These are phyloP conservation scores for Aspergillus sp. DNA, from an alignment of 2,329 filamentous ascomycete genomes.

Conservation along the genomic window DNA sequence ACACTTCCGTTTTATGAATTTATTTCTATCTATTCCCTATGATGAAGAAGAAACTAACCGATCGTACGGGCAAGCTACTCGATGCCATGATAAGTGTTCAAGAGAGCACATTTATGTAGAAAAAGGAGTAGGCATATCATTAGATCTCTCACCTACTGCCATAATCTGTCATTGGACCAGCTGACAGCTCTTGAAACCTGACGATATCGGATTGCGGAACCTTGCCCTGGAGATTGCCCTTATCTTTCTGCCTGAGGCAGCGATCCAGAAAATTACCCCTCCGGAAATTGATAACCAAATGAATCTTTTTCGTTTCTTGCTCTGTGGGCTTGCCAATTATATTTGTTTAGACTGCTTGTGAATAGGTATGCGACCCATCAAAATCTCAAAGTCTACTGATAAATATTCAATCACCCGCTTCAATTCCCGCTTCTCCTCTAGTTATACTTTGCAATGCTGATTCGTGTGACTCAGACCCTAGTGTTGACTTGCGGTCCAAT, in stretches of 20 bases:
- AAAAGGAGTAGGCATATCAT: not conserved
- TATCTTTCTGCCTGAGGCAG: conserved; percentile 28
- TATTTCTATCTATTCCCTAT: not conserved
- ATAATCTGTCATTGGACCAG: too few species aligned
- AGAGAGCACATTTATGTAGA: not conserved
- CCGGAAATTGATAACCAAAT: conserved; percentile 16
- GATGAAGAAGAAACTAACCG: not conserved
- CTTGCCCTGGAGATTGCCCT: not conserved
- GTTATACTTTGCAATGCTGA: not conserved
- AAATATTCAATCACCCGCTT: not conserved
- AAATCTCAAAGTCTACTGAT: not conserved
- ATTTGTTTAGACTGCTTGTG: conserved; percentile 1
- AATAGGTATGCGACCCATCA: not conserved
- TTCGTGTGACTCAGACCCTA: conserved; percentile 2
- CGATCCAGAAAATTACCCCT: conserved; percentile 35
- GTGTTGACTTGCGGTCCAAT: conserved; percentile 5
- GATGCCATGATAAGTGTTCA: not conserved
- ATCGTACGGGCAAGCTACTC: not conserved
- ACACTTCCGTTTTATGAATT: not conserved
- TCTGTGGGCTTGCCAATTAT: conserved; percentile 13
- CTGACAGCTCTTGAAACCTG: too few species aligned
- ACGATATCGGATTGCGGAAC: too few species aligned
- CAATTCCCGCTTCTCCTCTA: not conserved
- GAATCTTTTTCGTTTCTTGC: conserved; percentile 6
- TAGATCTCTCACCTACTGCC: not conserved